Base-by-base conservation (phyloP, 805 yeast species). In the Kluyveromyces siamensis region DNA sequence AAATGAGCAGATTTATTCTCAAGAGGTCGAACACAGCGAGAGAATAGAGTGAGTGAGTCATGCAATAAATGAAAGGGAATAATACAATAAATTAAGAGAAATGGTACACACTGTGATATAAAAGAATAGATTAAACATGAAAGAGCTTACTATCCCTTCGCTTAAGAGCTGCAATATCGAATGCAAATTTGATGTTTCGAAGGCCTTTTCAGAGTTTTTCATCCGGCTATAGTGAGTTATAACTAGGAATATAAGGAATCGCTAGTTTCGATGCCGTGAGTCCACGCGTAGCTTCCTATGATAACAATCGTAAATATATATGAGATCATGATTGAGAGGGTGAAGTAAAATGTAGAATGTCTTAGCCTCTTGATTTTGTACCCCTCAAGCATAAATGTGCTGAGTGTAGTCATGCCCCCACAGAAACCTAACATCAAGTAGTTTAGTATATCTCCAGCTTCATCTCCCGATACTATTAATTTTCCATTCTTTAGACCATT, bases 321-420 rank as follows among this genome's bases (percentile, higher is more conserved):
- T 14, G 83, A 73, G 0, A 68, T 47, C 1, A 64, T 55, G 1
- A 87, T 57, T 14, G 86, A 74, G 0, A 60, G 48, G 1, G 65
- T 25, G 6, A 76, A 83, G 60, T 89, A 89, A 8, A 63, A 50
- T 48, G 80, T 75, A 5, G 79, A 66, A 18, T 43, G 38, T 7
- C 16, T 33, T 8, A 43, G 6, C 50, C 67, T 51, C 14, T 59
- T 37, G 43, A 75, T 52, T 3, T 65, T 62, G 48, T 63, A 71
- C 37, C 87, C 63, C 62, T 89, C 97, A 40, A 76, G 80, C 8
- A 85, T 74, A 55, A 88, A 84, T 0, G 96, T 84, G 48, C 91
- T 82, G 38, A 87, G 77, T 0, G 96, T 86, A 38, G 87, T 79
- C 45, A 84, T 63, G 2, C 78, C 74, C 1, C 90, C 95, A 59